phyloP scores from a whole-genome alignment of 2,329 filamentous ascomycete genomes.

The Hymenoscyphus fraxineus region DNA sequence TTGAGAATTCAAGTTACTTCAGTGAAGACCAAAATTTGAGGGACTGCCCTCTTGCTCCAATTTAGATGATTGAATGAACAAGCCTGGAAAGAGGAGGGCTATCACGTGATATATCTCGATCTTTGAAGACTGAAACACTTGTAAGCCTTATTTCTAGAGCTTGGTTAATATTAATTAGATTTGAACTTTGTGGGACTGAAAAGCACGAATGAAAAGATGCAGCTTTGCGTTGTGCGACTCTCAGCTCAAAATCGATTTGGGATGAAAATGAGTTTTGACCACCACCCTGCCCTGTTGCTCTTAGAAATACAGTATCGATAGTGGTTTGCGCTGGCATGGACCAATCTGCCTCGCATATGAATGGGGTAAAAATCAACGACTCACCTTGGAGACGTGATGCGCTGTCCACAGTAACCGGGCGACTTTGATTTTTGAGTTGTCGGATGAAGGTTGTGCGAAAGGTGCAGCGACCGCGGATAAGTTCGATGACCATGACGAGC shows the following conservation, averaged over 20 bases:
- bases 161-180: too few relatives aligned
- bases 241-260: background rate
- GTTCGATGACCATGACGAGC: slow-evolving; percentile 5
- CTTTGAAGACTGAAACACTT: background rate
- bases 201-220: background rate
- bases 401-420: slow-evolving; percentile 12
- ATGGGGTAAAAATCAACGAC: background rate
- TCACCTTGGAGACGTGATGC: slow-evolving; percentile 3
- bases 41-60: background rate
- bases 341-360: background rate
- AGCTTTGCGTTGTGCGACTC: background rate
- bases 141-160: background rate
- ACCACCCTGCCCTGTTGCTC: background rate
- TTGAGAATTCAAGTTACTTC: background rate
- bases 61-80: background rate
- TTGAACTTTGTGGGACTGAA: background rate
- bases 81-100: background rate
- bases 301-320: background rate
- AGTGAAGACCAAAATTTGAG: too few relatives aligned
- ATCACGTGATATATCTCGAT: background rate
- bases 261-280: slow-evolving; percentile 6
- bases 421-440: slow-evolving; percentile 6
- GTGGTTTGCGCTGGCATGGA: slow-evolving; percentile 1
- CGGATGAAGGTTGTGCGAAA: slow-evolving; percentile 7
- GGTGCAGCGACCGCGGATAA: background rate